phyloP scores from a whole-genome alignment of 768 basidiomycete genomes.

The Guyanaporus albipodus region DNA sequence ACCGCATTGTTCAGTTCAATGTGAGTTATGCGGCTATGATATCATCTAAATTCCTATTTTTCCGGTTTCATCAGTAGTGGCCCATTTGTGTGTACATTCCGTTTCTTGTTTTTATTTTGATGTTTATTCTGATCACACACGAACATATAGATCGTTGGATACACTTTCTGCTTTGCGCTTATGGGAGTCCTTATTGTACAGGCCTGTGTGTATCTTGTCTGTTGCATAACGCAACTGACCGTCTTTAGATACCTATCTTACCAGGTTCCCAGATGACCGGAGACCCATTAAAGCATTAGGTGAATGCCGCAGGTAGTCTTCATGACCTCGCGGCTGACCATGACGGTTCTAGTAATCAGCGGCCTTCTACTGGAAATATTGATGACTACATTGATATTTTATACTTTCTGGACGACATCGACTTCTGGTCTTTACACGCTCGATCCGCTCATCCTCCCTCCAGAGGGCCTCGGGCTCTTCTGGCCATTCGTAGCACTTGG shows the following conservation, averaged over 20 bases:
- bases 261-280: slow-evolving; percentile 4
- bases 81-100: too few relatives aligned
- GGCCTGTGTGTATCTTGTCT: slow-evolving; percentile 4
- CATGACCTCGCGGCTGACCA: background rate
- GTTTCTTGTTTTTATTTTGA: too few relatives aligned
- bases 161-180: slow-evolving; percentile 11
- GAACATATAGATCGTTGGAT: slow-evolving; percentile 20
- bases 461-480: too few relatives aligned
- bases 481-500: background rate
- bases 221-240: background rate
- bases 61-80: too few relatives aligned
- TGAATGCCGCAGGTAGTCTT: too few relatives aligned
- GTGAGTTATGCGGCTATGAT: too few relatives aligned
- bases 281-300: slow-evolving; percentile 13
- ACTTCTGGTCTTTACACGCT: too few relatives aligned
- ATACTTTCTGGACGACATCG: slow-evolving; percentile 2
- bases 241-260: slow-evolving; percentile 19
- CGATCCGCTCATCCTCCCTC: too few relatives aligned
- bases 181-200: slow-evolving; percentile 17
- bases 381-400: slow-evolving; percentile 8
- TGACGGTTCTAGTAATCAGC: slow-evolving; percentile 1
- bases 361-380: slow-evolving; percentile 9
- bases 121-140: too few relatives aligned
- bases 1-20: too few relatives aligned
- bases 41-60: too few relatives aligned